A percentile compares a stretch with the other conserved stretches of the same genome.
Conservation (phyloP, 176 grass and related monocot species). For the Avena sativa region DNA sequence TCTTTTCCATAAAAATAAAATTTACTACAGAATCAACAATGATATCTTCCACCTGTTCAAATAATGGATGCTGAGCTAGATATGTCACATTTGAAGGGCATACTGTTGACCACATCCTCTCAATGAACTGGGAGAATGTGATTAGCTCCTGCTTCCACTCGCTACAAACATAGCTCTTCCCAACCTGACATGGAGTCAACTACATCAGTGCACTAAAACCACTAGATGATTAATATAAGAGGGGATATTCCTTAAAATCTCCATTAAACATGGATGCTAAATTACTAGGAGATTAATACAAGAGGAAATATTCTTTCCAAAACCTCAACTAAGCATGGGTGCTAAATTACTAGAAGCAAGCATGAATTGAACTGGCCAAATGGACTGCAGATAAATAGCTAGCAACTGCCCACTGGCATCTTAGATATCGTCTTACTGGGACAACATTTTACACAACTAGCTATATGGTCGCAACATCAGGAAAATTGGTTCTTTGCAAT, state of each 20-base stretch:
- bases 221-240: slow-evolving; percentile 31
- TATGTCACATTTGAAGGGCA: slow-evolving; percentile 71
- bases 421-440: not conserved
- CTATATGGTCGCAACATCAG: not conserved
- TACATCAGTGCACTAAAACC: slow-evolving; percentile 33
- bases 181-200: slow-evolving; percentile 61
- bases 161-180: slow-evolving; percentile 78
- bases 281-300: slow-evolving; percentile 44
- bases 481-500: slow-evolving; percentile 3
- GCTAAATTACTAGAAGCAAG: slow-evolving; percentile 36
- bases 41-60: slow-evolving; percentile 73
- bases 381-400: not conserved
- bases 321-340: not conserved
- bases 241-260: not conserved
- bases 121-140: slow-evolving; percentile 89
- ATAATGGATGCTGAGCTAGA: slow-evolving; percentile 95
- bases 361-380: not conserved
- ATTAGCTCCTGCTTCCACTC: slow-evolving; percentile 98
- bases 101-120: slow-evolving; percentile 64
- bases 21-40: slow-evolving; percentile 38
- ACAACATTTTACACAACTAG: slow-evolving; percentile 10
- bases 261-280: not conserved
- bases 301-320: not conserved
- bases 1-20: not conserved
- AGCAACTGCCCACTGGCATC: slow-evolving; percentile 28